Evolutionary conservation across 352 stramenopile species (phyloP), one percentile per base, ranked within the genome.

Genomic region (Phytophthora foliorum): DNA sequence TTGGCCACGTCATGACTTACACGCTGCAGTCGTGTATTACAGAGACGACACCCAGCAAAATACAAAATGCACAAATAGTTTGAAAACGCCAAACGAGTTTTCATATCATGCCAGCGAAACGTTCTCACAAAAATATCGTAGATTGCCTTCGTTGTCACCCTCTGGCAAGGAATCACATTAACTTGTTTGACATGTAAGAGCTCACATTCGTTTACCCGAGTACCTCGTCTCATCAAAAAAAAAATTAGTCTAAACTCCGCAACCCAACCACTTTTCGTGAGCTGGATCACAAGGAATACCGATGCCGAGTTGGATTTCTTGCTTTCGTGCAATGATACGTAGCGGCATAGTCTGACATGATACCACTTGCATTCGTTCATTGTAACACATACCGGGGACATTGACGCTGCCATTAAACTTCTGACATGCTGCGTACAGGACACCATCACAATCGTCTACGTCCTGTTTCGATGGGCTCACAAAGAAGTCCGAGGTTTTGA

Each of bases 391-490:
- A 39, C 34, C 34, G 14, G 34, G 34, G 6, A 39, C 34, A n/a
- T 39, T 39, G 34, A 39, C 34, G 11, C 34, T 39, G 14, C 34
- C 34, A 17, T 39, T 39, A 14, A 39, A 39, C 34, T 39, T 39
- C 6, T 39, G 10, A 6, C 34, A 39, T 6, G 34, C 34, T n/a
- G 34, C 34, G 34, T 39, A 39, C 7, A 39, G 34, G n/a, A 39
- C 11, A 7, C 34, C 34, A n/a, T 7, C 34, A 10, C 75, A 82
- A 3, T 24, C 7, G 21, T 75, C 63, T 9, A 73, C 21, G 1
- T 66, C 42, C 16, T 45, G 13, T 6, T 44, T 41, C 3, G 55
- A 39, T 9, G 57, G 31, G n/a, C 9, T 27, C 1, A 45, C 6
- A 6, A 75, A 32, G 0, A 67, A 44, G 46, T 51, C 29, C 0